Evolutionary conservation across 768 basidiomycete species (phyloP).

Genomic region (Psilocybe cubensis): DNA sequence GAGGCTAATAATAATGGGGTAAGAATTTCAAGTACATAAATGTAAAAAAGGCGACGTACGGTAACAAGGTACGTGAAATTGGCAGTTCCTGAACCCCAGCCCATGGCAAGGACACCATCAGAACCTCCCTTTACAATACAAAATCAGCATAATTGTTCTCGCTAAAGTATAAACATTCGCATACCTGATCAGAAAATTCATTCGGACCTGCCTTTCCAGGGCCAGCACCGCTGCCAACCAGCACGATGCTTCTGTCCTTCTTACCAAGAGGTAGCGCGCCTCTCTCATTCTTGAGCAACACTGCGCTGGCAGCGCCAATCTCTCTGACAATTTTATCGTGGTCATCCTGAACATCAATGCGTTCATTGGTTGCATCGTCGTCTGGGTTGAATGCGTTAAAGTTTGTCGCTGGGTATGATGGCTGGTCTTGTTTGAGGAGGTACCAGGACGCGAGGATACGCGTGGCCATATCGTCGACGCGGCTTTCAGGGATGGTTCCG

Average conservation of each 20-base stretch:
- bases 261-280: slow-evolving; percentile 55
- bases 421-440: slow-evolving; percentile 63
- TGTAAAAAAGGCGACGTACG: slow-evolving; percentile 38
- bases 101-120: slow-evolving; percentile 83
- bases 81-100: slow-evolving; percentile 89
- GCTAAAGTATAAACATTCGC: not conserved
- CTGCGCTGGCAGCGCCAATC: slow-evolving; percentile 74
- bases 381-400: slow-evolving; percentile 68
- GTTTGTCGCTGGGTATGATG: slow-evolving; percentile 65
- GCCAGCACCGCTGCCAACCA: slow-evolving; percentile 69
- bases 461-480: slow-evolving; percentile 82
- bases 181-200: slow-evolving; percentile 59
- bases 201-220: slow-evolving; percentile 73
- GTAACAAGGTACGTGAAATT: slow-evolving; percentile 81
- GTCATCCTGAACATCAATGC: slow-evolving; percentile 70
- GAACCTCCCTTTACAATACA: slow-evolving; percentile 44
- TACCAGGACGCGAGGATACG: slow-evolving; percentile 80
- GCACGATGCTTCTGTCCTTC: slow-evolving; percentile 51
- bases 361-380: slow-evolving; percentile 57
- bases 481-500: slow-evolving; percentile 65
- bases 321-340: slow-evolving; percentile 70
- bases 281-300: slow-evolving; percentile 74
- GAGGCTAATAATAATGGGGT: slow-evolving; percentile 47
- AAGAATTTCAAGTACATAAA: not conserved
- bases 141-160: not conserved